These are phyloP conservation scores for Clonostachys chloroleuca DNA, from an alignment of 2,329 filamentous ascomycete genomes.

Conservation along the genomic window DNA sequence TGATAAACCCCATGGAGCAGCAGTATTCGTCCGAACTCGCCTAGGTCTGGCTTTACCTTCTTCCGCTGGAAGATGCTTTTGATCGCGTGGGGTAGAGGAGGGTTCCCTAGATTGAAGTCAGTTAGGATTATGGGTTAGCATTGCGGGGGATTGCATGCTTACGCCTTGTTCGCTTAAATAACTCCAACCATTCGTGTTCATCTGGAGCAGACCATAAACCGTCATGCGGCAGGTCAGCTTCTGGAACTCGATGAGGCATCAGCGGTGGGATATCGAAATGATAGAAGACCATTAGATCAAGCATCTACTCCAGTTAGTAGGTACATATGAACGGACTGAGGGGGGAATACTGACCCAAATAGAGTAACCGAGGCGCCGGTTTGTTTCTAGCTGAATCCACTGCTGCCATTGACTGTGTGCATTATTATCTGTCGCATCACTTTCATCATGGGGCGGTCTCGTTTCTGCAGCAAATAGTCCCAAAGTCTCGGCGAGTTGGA, in stretches of 20 bases:
- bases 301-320: background rate
- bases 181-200: background rate
- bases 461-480: background rate
- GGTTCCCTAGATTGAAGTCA: no score
- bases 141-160: no score
- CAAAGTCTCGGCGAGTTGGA: background rate
- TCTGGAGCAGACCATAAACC: background rate
- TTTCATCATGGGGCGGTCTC: no score
- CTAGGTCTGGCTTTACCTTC: constrained; percentile 9
- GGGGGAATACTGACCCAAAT: constrained; percentile 6
- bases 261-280: background rate
- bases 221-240: background rate
- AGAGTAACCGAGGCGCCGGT: constrained; percentile 5
- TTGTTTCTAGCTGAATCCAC: constrained; percentile 4
- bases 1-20: constrained; percentile 12
- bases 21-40: constrained; percentile 11
- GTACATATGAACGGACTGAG: background rate
- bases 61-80: constrained; percentile 6
- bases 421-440: no score
- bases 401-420: background rate
- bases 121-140: no score
- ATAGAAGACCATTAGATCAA: constrained; percentile 1
- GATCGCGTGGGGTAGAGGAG: background rate
- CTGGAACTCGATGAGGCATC: background rate
- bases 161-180: no score